These are phyloP conservation scores for Euryodendron excelsum DNA, from an alignment of 148 eudicot species.

Conservation along the genomic window DNA sequence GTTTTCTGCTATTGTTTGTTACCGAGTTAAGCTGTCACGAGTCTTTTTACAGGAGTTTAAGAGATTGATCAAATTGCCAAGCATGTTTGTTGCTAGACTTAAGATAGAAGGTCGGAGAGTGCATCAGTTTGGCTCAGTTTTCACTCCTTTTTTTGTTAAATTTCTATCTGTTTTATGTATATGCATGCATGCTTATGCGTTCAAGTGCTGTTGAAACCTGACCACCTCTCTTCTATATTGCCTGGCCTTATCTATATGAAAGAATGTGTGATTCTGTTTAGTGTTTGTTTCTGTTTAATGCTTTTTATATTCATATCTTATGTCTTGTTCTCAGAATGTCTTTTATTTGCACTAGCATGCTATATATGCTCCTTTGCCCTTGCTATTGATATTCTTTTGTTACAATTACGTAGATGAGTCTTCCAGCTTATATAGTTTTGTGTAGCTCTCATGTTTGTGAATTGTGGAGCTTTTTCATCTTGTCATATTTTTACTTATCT, in stretches of 20 bases:
- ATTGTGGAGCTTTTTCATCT: not conserved
- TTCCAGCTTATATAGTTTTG: not conserved
- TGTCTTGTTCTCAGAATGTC: not conserved
- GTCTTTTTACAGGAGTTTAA: not conserved
- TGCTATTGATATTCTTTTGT: not conserved
- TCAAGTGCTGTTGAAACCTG: not conserved
- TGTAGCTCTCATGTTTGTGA: slow-evolving; percentile 1
- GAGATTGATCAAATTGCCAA: not conserved
- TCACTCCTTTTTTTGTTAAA: not conserved
- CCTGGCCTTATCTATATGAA: not conserved
- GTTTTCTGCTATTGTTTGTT: too few relatives aligned
- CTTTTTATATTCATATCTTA: not conserved
- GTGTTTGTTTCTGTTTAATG: not conserved
- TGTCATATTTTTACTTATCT: not conserved
- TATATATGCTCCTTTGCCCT: not conserved
- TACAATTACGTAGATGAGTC: not conserved
- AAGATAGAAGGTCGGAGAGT: not conserved
- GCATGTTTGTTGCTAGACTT: not conserved
- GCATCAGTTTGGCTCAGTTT: not conserved
- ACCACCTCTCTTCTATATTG: not conserved
- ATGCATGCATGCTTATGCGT: not conserved
- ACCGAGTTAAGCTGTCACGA: not conserved
- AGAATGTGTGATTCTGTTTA: too few relatives aligned
- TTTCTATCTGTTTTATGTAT: not conserved
- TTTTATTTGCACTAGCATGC: not conserved